phyloP scores from a whole-genome alignment of 768 basidiomycete genomes.

The Saitozyma sp. region DNA sequence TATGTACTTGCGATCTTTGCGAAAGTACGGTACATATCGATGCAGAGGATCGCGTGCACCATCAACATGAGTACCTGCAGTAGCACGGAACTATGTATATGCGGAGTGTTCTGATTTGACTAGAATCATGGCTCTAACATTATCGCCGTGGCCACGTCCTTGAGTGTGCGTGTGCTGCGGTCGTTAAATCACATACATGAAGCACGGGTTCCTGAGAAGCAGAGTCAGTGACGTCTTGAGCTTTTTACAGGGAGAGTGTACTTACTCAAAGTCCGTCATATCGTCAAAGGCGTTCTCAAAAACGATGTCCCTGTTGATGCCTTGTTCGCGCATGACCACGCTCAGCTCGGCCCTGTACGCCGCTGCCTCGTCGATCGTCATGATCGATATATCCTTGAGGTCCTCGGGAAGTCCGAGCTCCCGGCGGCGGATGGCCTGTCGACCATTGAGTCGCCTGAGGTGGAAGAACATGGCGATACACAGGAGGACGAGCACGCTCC shows the following conservation, averaged over 20 bases:
- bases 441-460: conserved; percentile 36
- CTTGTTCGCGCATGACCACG: conserved; percentile 4
- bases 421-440: conserved; percentile 32
- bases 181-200: conserved; percentile 9
- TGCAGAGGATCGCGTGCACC: no score
- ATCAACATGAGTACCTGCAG: no score
- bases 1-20: no score
- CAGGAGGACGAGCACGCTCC: conserved; percentile 28
- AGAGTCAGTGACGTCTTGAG: no score
- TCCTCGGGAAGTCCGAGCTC: conserved; percentile 37
- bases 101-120: no score
- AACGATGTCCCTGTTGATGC: conserved; percentile 12
- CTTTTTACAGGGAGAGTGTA: no score
- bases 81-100: no score
- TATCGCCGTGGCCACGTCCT: no score
- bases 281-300: conserved; percentile 26
- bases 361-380: conserved; percentile 38
- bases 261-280: conserved; percentile 24
- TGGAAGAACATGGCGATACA: conserved; percentile 37
- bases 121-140: not conserved
- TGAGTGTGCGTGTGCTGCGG: no score
- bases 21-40: no score
- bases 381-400: conserved; percentile 45
- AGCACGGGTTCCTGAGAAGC: not conserved
- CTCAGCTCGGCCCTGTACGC: conserved; percentile 37